These are phyloP conservation scores for Phyllostachys edulis DNA, from an alignment of 176 grass and related monocot species.

Conservation along the genomic window DNA sequence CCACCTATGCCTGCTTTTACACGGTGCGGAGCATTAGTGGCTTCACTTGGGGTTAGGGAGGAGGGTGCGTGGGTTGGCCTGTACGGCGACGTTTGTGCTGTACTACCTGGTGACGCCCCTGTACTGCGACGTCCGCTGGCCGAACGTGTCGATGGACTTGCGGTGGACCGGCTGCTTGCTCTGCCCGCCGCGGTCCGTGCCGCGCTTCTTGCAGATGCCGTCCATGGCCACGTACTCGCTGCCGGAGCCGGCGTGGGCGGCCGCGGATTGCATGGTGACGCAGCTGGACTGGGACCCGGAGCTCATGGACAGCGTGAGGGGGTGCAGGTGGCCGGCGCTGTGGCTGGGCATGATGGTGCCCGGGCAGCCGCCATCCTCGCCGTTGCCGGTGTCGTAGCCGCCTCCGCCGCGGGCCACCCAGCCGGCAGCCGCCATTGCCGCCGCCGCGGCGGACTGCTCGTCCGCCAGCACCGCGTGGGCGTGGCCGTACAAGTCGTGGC, in stretches of 20 bases:
- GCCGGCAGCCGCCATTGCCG: constrained; percentile 34
- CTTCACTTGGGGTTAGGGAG: neutral
- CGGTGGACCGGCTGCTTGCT: constrained; percentile 85
- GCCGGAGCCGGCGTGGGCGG: neutral
- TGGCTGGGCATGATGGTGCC: constrained; percentile 37
- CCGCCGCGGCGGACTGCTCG: constrained; percentile 32
- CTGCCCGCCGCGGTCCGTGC: constrained; percentile 30
- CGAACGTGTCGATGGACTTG: constrained; percentile 98
- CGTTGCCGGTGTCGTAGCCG: constrained; percentile 8
- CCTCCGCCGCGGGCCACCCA: constrained; percentile 1
- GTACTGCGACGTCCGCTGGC: constrained; percentile 95
- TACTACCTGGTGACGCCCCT: constrained; percentile 86
- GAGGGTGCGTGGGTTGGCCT: neutral
- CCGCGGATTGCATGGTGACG: constrained; percentile 48
- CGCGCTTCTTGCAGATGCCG: constrained; percentile 69
- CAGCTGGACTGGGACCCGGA: constrained; percentile 80
- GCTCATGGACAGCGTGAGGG: constrained; percentile 86
- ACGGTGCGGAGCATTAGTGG: neutral
- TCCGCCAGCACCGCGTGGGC: constrained; percentile 27
- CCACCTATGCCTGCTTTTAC: constrained; percentile 94
- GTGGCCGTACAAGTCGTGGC: constrained; percentile 51
- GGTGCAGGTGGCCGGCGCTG: constrained; percentile 37
- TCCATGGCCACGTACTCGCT: constrained; percentile 53
- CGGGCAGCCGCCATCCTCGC: constrained; percentile 8
- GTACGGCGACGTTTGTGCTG: neutral